Evolutionary conservation across 2,329 filamentous ascomycete genomes (phyloP), one percentile per base, ranked within the genome.

Genomic region (Bipolaris sorokiniana): DNA sequence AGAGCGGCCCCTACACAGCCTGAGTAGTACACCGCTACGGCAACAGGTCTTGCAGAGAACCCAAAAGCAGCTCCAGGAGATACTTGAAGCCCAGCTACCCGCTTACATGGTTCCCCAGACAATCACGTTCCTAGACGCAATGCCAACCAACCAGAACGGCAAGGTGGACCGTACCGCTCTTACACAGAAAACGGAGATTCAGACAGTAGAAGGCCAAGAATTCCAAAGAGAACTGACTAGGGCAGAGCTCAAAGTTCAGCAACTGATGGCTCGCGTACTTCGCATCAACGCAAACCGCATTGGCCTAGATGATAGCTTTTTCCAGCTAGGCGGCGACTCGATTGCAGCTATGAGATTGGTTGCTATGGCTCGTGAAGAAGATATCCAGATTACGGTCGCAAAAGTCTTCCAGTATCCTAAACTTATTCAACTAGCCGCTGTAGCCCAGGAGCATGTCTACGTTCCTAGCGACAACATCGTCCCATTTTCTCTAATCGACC

Each of bases 81-180:
- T 20, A 5, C 9, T 47, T 1, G 7, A 42, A 41, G 15, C 13
- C 13, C 46, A 61, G 15, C 41, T 66, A 5, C 64, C 64, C 3
- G 38, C 55, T 9, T 67, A 67, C 48, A 68, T 68, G 65, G 48
- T 65, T 6, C 66, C 63, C 10, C 36, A 48, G n/a, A 37, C 61
- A 3, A 70, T 74, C 69, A 60, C 67, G 58, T 71, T 75, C 2
- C 62, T 77, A 46, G 62, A 74, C 57, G 56, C 71, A 1, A 42
- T 68, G 34, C 64, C 64, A 1, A 38, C 64, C 18, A 64, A 50
- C 18, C 22, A 55, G 22, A 55, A 51, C 22, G 53, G 54, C 13
- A 69, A 69, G 38, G 54, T 63, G 11, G 64, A 69, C 31, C 44
- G 45, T 15, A 34, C 2, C 16, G 33, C 22, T 22, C 23, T 37